Evolutionary conservation across 2,329 filamentous ascomycete genomes (phyloP), one percentile per base, ranked within the genome.

Genomic region (Paramyrothecium sp.): DNA sequence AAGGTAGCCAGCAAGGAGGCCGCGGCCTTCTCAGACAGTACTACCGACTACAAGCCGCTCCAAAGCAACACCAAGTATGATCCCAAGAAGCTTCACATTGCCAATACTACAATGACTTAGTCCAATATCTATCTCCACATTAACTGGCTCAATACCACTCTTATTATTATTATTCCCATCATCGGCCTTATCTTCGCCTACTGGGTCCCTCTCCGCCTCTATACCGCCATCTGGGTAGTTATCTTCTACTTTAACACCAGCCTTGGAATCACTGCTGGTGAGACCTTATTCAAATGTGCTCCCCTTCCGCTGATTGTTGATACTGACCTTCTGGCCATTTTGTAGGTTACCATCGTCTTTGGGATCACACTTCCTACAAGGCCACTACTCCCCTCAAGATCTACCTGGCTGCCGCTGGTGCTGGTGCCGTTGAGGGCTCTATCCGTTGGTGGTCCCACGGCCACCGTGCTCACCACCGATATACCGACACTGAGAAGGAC

Each of bases 401-500:
- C 69, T 94, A 91, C 78, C 86, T 95, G 61, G 91, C 91, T 59
- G 88, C 88, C 53, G 86, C 91, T 61, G 91, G 91, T 58, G 90
- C 89, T 68, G 91, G 90, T 76, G 90, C 91, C 63, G 90, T 94
- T 56, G 86, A 96, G 74, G 91, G 91, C 57, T 95, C 91, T 50
- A 90, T 93, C 71, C 83, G 91, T 74, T 96, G 91, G 91, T 96
- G 91, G 91, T 87, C 90, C 60, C 86, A 90, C 67, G 91, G 89
- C 71, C 92, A 96, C 79, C 88, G 92, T 65, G 89, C 91, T 68
- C 91, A 96, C 75, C 91, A 96, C 82, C 86, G 92, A 68, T 96
- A 95, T 74, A 96, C 91, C 79, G 92, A 96, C 72, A 96, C 91
- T 69, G 90, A 93, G 44, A 95, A 95, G 81, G 91, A 96, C 66